phyloP scores from a whole-genome alignment of 2,329 filamentous ascomycete genomes.

The Talaromyces albobiverticillius region DNA sequence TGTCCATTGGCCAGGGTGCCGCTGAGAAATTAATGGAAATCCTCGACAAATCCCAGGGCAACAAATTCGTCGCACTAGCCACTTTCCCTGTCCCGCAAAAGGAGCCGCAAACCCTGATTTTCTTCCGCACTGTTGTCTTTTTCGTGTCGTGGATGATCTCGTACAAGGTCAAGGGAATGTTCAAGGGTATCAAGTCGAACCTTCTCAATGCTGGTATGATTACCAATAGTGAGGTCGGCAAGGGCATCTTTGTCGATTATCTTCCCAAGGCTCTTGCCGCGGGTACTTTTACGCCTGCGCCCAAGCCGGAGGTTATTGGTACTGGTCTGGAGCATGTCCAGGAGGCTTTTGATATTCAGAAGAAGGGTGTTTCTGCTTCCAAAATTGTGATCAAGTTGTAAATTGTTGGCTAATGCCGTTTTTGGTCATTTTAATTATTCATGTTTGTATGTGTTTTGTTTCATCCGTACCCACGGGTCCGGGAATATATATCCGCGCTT shows the following conservation, averaged over 20 bases:
- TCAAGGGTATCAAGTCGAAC: slow-evolving; percentile 11
- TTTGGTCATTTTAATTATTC: background rate
- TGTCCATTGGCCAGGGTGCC: slow-evolving; percentile 6
- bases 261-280: slow-evolving; percentile 38
- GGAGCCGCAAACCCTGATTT: slow-evolving; percentile 1
- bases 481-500: slow-evolving; percentile 1
- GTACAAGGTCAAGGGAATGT: slow-evolving; percentile 8
- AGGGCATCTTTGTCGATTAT: slow-evolving; percentile 28
- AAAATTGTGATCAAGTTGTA: slow-evolving; percentile 40
- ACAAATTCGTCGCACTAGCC: slow-evolving; percentile 11
- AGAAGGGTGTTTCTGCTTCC: slow-evolving; percentile 43
- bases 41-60: background rate
- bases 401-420: background rate
- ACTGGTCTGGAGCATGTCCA: slow-evolving; percentile 44
- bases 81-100: slow-evolving; percentile 10
- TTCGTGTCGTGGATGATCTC: slow-evolving; percentile 10
- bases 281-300: slow-evolving; percentile 38
- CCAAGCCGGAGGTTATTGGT: slow-evolving; percentile 39
- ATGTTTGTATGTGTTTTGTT: background rate
- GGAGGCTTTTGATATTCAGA: slow-evolving; percentile 36
- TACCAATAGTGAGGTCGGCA: slow-evolving; percentile 13
- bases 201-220: slow-evolving; percentile 7
- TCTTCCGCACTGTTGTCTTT: slow-evolving; percentile 5
- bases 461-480: background rate
- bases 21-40: slow-evolving; percentile 10